These are phyloP conservation scores for Bipolaris sorokiniana DNA, from an alignment of 2,329 filamentous ascomycete genomes.

Conservation along the genomic window DNA sequence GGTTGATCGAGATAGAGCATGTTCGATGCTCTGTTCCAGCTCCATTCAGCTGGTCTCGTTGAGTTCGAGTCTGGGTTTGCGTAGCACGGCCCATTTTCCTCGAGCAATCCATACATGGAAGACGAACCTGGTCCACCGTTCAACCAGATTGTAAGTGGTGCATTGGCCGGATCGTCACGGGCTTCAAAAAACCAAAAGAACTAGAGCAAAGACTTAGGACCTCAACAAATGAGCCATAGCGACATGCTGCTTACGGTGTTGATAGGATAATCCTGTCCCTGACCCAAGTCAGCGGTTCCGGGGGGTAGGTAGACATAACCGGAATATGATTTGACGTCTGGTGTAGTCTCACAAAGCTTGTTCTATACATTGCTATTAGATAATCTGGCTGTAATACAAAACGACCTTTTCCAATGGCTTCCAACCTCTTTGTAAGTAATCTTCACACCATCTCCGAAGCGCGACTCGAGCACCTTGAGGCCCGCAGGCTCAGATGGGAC, in stretches of 20 bases:
- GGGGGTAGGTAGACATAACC: slow-evolving; percentile 53
- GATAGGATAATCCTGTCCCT: slow-evolving; percentile 30
- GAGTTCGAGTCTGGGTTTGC: slow-evolving; percentile 38
- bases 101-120: slow-evolving; percentile 57
- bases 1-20: slow-evolving; percentile 71
- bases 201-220: neutral
- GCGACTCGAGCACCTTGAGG: slow-evolving; percentile 25
- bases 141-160: slow-evolving; percentile 64
- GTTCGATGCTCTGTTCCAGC: slow-evolving; percentile 40
- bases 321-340: slow-evolving; percentile 60
- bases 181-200: slow-evolving; percentile 60
- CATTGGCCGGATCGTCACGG: slow-evolving; percentile 55
- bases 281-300: slow-evolving; percentile 24
- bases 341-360: slow-evolving; percentile 61
- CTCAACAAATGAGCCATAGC: neutral
- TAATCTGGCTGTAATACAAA: neutral
- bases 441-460: slow-evolving; percentile 29
- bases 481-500: slow-evolving; percentile 21
- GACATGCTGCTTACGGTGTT: slow-evolving; percentile 14
- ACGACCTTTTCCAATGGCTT: neutral
- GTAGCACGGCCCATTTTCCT: slow-evolving; percentile 58
- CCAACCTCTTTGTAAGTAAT: slow-evolving; percentile 37
- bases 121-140: slow-evolving; percentile 30
- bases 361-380: slow-evolving; percentile 18
- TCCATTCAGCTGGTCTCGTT: slow-evolving; percentile 19